phyloP scores from a whole-genome alignment of 305 asterid species.

The Fraxinus xanthoxyloides region DNA sequence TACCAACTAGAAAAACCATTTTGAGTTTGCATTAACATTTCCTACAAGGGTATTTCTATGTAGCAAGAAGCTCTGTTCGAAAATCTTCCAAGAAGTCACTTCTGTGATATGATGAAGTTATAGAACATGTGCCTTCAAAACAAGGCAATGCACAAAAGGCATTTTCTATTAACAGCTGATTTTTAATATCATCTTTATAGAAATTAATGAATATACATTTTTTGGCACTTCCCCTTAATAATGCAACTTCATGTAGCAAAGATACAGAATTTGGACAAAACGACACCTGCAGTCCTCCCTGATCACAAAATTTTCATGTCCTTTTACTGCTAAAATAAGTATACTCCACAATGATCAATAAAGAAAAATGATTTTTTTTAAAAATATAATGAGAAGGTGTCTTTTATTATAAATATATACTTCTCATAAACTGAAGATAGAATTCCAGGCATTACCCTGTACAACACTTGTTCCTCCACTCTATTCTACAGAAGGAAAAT shows the following conservation, averaged over 20 bases:
- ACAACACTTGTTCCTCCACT: background rate
- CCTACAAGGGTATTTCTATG: background rate
- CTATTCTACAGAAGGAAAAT: background rate
- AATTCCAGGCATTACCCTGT: background rate
- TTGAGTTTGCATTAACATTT: background rate
- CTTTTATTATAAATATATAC: background rate
- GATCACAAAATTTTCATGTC: background rate
- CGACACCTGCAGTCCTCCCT: background rate
- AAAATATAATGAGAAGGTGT: background rate
- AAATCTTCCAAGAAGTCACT: background rate
- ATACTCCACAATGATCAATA: background rate
- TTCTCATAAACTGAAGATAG: background rate
- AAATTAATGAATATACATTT: background rate
- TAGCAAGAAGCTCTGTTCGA: background rate
- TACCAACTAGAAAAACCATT: background rate
- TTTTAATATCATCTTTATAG: background rate
- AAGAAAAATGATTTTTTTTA: background rate
- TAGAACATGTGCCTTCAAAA: background rate
- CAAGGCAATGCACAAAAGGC: background rate
- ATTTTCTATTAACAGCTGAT: background rate
- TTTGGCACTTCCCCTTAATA: background rate
- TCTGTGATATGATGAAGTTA: background rate
- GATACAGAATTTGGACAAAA: background rate
- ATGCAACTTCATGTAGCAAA: background rate
- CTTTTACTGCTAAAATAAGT: background rate